Conservation (phyloP, 306 rosid species). For the Parietaria judaica region DNA sequence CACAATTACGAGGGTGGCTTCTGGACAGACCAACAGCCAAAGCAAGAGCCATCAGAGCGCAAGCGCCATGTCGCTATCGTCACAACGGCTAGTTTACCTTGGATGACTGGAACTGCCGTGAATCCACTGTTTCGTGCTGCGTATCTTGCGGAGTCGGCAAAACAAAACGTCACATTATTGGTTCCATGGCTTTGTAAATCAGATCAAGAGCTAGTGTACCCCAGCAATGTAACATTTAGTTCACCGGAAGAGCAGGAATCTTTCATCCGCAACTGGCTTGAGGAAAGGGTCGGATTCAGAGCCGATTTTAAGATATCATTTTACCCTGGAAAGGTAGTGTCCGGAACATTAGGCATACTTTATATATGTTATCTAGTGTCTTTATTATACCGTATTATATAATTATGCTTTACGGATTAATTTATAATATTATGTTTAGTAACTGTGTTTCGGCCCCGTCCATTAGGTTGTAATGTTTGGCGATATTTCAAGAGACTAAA, state of each 20-base stretch:
- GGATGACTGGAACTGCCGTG: constrained; percentile 99
- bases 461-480: no score
- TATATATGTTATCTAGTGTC: no score
- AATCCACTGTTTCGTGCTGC: constrained; percentile 98
- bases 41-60: constrained; percentile 40
- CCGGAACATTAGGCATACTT: background rate
- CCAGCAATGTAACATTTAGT: constrained; percentile 62
- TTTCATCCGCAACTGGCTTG: constrained; percentile 91
- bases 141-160: constrained; percentile 69
- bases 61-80: constrained; percentile 90
- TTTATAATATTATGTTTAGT: no score
- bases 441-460: no score
- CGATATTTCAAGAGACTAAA: no score
- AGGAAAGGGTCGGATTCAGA: constrained; percentile 90
- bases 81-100: constrained; percentile 98
- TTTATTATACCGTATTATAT: no score
- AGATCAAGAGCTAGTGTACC: constrained; percentile 90
- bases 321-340: constrained; percentile 91
- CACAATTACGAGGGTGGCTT: constrained; percentile 83
- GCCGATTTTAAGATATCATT: constrained; percentile 88
- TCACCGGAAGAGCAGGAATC: constrained; percentile 90
- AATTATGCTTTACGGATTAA: no score
- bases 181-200: constrained; percentile 97
- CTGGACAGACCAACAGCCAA: constrained; percentile 58
- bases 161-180: constrained; percentile 72